These are phyloP conservation scores for Diaporthe caulivora DNA, from an alignment of 2,329 filamentous ascomycete genomes.

Conservation along the genomic window DNA sequence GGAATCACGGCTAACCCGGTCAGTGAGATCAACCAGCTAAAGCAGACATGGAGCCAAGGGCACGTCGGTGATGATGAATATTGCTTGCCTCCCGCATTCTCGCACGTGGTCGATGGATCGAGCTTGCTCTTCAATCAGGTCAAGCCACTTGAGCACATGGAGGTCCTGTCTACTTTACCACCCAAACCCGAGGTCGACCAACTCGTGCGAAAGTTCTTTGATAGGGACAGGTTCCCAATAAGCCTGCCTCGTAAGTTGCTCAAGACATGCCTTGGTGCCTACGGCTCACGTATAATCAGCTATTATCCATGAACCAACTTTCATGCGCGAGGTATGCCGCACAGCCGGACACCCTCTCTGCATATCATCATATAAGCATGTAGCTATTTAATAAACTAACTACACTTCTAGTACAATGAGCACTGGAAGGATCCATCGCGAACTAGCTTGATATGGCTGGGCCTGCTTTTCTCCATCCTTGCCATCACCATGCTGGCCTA, in stretches of 20 bases:
- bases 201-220: conserved; percentile 45
- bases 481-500: conserved; percentile 66
- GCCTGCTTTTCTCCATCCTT: conserved; percentile 66
- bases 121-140: conserved; percentile 44
- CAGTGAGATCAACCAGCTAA: conserved; percentile 45
- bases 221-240: conserved; percentile 44
- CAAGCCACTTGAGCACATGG: conserved; percentile 44
- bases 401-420: conserved; percentile 56
- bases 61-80: conserved; percentile 39
- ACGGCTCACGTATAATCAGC: conserved; percentile 40
- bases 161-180: conserved; percentile 46
- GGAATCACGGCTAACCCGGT: neutral
- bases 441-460: conserved; percentile 64
- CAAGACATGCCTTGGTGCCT: conserved; percentile 39
- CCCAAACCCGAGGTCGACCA: conserved; percentile 44
- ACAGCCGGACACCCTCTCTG: neutral
- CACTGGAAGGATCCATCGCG: conserved; percentile 62
- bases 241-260: conserved; percentile 44
- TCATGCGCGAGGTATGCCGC: conserved; percentile 52
- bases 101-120: conserved; percentile 44
- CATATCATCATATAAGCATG: neutral
- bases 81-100: conserved; percentile 46
- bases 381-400: neutral
- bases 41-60: conserved; percentile 38
- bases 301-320: conserved; percentile 60